Conservation (phyloP, 495 filamentous ascomycete genomes). For the Rhypophila decipiens region DNA sequence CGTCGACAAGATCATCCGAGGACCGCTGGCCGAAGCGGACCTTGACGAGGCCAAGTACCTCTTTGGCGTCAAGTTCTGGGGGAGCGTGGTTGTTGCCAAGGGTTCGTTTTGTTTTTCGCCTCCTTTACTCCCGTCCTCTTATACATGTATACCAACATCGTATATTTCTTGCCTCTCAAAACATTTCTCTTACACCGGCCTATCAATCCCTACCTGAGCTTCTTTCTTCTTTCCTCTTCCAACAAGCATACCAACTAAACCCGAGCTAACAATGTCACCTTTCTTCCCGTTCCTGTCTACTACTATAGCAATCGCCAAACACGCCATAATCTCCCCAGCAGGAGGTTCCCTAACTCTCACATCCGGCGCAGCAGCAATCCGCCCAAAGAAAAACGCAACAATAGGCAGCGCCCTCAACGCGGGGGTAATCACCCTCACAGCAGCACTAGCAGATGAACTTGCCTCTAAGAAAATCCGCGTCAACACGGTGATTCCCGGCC, state of each 20-base stretch:
- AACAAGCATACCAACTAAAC: not conserved
- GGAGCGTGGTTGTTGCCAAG: slow-evolving; percentile 30
- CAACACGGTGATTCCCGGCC: slow-evolving; percentile 48
- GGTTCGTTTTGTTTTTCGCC: slow-evolving; percentile 13
- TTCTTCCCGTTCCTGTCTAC: not conserved
- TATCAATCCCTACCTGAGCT: too few relatives aligned
- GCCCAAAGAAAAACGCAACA: slow-evolving; percentile 32
- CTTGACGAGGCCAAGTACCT: slow-evolving; percentile 30
- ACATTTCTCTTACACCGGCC: too few relatives aligned
- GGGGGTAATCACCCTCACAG: slow-evolving; percentile 29
- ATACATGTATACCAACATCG: too few relatives aligned
- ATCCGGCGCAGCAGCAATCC: slow-evolving; percentile 33
- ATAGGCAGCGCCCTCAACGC: slow-evolving; percentile 33
- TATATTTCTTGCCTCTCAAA: too few relatives aligned
- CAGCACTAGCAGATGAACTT: slow-evolving; percentile 46
- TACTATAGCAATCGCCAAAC: slow-evolving; percentile 24
- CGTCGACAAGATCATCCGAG: slow-evolving; percentile 41
- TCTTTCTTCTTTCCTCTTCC: not conserved
- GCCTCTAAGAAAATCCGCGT: slow-evolving; percentile 43
- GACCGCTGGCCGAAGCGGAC: slow-evolving; percentile 27
- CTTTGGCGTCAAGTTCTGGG: slow-evolving; percentile 45
- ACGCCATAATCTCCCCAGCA: slow-evolving; percentile 33
- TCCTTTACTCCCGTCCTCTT: too few relatives aligned
- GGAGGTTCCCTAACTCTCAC: slow-evolving; percentile 50
- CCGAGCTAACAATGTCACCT: not conserved